Evolutionary conservation across 2,329 filamentous ascomycete species (phyloP).

Genomic region (Hymenoscyphus scutula): DNA sequence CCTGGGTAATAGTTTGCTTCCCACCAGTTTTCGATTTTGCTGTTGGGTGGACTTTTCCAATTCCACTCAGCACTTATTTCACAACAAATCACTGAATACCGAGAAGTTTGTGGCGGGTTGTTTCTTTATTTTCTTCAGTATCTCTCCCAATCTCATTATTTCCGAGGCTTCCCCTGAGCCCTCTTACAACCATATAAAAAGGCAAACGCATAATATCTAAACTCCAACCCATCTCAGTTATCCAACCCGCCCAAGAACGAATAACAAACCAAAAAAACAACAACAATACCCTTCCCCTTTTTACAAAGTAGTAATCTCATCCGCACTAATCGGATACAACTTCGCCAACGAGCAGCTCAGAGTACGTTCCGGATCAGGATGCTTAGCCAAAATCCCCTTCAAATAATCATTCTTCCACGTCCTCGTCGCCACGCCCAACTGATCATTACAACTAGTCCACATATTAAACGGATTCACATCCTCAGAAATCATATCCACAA

Average conservation of each 20-base stretch:
- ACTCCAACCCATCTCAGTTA: not conserved
- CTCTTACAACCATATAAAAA: too few relatives aligned
- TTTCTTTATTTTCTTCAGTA: too few relatives aligned
- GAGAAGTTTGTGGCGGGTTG: too few relatives aligned
- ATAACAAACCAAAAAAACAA: not conserved
- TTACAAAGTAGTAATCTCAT: not conserved
- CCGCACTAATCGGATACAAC: not conserved
- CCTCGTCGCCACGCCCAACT: not conserved
- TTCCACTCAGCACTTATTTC: too few relatives aligned
- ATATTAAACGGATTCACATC: not conserved
- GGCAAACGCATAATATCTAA: not conserved
- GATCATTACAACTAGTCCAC: not conserved
- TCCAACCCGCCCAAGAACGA: not conserved
- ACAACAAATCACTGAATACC: too few relatives aligned
- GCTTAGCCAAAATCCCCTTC: not conserved
- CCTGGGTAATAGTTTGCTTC: too few relatives aligned
- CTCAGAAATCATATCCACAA: not conserved
- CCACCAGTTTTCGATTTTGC: too few relatives aligned
- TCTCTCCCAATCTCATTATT: too few relatives aligned
- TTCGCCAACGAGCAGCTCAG: not conserved
- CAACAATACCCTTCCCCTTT: not conserved
- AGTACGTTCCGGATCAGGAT: not conserved
- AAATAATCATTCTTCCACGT: conserved; percentile 1
- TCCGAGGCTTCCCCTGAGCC: too few relatives aligned
- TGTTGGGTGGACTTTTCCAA: too few relatives aligned